These are phyloP conservation scores for Cyclanthera cordifolia DNA, from an alignment of 306 rosid genomes.

Conservation along the genomic window DNA sequence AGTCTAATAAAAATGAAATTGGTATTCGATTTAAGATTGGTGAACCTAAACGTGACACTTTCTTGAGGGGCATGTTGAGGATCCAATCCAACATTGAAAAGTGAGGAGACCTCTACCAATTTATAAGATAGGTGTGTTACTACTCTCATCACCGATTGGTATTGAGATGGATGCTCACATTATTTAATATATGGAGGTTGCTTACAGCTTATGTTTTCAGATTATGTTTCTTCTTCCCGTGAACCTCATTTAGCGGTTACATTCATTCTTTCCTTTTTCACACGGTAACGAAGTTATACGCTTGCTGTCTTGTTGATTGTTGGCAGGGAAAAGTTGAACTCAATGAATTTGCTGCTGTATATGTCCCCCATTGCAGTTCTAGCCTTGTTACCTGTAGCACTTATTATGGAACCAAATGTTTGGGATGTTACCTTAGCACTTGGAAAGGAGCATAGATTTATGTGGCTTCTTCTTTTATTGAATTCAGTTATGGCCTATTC, in stretches of 20 bases:
- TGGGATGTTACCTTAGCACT: constrained; percentile 44
- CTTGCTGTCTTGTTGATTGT: constrained; percentile 12
- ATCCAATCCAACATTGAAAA: no score
- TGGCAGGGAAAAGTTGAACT: constrained; percentile 90
- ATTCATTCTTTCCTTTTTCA: neutral
- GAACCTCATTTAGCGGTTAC: neutral
- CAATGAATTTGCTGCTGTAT: constrained; percentile 85
- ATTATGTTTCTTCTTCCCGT: neutral
- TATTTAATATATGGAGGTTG: neutral
- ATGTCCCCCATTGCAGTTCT: constrained; percentile 87
- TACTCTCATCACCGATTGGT: no score
- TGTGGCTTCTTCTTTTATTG: constrained; percentile 82
- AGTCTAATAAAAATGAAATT: no score
- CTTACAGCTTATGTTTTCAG: neutral
- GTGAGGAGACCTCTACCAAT: no score
- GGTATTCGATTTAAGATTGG: no score
- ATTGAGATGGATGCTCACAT: no score
- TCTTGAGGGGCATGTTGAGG: no score
- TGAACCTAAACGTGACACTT: no score
- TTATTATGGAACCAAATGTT: constrained; percentile 83
- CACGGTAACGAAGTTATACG: neutral
- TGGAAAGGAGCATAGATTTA: constrained; percentile 57
- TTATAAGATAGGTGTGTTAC: no score
- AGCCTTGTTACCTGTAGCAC: constrained; percentile 73
- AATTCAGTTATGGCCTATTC: constrained; percentile 76